These are phyloP conservation scores for Solanum infundibuliforme DNA, from an alignment of 257 asterid species.

Conservation along the genomic window DNA sequence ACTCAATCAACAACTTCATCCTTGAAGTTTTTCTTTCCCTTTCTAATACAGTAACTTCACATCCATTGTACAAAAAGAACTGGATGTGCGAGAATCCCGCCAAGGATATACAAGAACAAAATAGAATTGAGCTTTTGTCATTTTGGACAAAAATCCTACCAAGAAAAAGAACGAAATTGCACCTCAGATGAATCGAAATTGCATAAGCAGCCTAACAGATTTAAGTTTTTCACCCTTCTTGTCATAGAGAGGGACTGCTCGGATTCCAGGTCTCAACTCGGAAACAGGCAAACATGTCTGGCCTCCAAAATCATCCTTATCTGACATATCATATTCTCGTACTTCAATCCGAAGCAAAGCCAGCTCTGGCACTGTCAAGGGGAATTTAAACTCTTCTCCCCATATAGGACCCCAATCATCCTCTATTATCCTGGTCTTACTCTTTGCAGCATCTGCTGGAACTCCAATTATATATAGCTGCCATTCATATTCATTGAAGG, in stretches of 20 bases:
- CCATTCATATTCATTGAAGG: conserved; percentile 1
- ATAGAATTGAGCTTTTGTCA: not conserved
- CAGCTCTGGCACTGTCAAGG: conserved; percentile 77
- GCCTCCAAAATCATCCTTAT: conserved; percentile 98
- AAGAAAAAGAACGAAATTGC: not conserved
- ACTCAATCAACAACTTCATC: not conserved
- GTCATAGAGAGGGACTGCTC: conserved; percentile 78
- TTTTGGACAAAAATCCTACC: not conserved
- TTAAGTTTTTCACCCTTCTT: conserved; percentile 68
- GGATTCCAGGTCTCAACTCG: conserved; percentile 76
- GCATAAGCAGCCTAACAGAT: conserved; percentile 87
- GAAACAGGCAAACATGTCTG: conserved; percentile 88
- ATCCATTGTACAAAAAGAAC: not conserved
- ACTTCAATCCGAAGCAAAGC: conserved; percentile 82
- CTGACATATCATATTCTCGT: conserved; percentile 75
- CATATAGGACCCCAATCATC: conserved; percentile 94
- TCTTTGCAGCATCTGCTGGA: conserved; percentile 66
- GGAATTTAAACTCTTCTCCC: conserved; percentile 79
- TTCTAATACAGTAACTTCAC: not conserved
- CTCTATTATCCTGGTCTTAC: conserved; percentile 66
- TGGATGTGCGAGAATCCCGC: not conserved
- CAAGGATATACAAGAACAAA: not conserved
- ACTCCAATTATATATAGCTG: conserved; percentile 67
- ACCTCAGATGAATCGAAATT: conserved; percentile 52
- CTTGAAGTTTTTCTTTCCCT: not conserved